Evolutionary conservation across 2,329 filamentous ascomycete species (phyloP).

Genomic region (Fusarium sp.): DNA sequence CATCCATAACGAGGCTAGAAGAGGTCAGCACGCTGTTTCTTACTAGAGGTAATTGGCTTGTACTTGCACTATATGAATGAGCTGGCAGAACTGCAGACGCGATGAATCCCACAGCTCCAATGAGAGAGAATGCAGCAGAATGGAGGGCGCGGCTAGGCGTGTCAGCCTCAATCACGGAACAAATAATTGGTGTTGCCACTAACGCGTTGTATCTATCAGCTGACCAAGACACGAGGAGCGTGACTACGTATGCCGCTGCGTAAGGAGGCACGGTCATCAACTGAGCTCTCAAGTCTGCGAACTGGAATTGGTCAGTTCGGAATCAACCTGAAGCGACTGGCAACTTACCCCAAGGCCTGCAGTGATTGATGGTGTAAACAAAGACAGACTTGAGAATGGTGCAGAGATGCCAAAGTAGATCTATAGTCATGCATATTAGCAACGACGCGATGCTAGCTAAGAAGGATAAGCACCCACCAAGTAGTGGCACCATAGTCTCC

Average conservation of each 20-base stretch:
- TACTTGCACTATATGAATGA: constrained; percentile 58
- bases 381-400: constrained; percentile 67
- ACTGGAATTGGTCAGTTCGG: constrained; percentile 4
- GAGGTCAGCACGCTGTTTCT: not conserved
- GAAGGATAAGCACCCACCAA: constrained; percentile 45
- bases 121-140: constrained; percentile 53
- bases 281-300: constrained; percentile 61
- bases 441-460: not conserved
- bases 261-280: constrained; percentile 73
- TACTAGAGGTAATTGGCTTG: rapidly evolving
- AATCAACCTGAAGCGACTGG: constrained; percentile 4
- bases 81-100: constrained; percentile 71
- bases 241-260: constrained; percentile 63
- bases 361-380: constrained; percentile 70
- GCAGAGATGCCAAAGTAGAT: constrained; percentile 61
- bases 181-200: not conserved
- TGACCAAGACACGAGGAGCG: constrained; percentile 61
- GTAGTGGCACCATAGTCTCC: constrained; percentile 75
- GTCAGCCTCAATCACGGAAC: not conserved
- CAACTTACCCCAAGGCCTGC: constrained; percentile 55
- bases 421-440: constrained; percentile 16
- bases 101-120: constrained; percentile 64
- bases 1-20: constrained; percentile 68
- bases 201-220: constrained; percentile 67
- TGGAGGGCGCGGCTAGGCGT: constrained; percentile 50